Percentiles rank a stretch among this genome's conserved stretches.
phyloP scores from a whole-genome alignment of 176 grass and related monocot species.

The Musa beccarii region DNA sequence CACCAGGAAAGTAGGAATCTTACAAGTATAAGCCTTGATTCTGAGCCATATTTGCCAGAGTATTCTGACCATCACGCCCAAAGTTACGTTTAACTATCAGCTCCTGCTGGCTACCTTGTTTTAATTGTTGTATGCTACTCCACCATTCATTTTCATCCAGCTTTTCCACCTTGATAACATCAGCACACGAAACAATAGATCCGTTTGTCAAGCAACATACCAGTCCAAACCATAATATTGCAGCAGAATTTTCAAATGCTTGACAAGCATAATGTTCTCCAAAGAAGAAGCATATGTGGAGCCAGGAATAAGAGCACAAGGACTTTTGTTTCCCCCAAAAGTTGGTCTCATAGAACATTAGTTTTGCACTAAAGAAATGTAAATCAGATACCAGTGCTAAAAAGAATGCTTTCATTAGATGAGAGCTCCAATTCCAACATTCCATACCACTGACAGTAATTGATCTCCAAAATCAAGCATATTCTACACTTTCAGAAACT shows the following conservation, averaged over 20 bases:
- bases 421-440: too few species aligned
- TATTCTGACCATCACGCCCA: constrained; percentile 83
- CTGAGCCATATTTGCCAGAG: constrained; percentile 70
- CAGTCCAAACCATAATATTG: background rate
- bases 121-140: constrained; percentile 59
- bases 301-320: background rate
- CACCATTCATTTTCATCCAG: constrained; percentile 88
- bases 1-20: constrained; percentile 4
- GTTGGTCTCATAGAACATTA: background rate
- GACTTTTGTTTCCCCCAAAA: background rate
- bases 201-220: too few species aligned
- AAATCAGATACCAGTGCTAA: too few species aligned
- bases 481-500: too few species aligned
- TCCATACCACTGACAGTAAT: too few species aligned
- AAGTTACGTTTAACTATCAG: constrained; percentile 73
- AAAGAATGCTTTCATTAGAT: too few species aligned
- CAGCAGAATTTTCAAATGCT: background rate
- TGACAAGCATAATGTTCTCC: background rate
- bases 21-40: constrained; percentile 88
- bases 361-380: background rate
- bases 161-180: constrained; percentile 62
- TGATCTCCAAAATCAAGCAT: too few species aligned
- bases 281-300: background rate
- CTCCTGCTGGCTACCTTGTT: constrained; percentile 72
- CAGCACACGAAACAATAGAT: background rate